Evolutionary conservation across 129 eudicot species (phyloP), one percentile per base, ranked within the genome.

Genomic region (Silybum marianum): DNA sequence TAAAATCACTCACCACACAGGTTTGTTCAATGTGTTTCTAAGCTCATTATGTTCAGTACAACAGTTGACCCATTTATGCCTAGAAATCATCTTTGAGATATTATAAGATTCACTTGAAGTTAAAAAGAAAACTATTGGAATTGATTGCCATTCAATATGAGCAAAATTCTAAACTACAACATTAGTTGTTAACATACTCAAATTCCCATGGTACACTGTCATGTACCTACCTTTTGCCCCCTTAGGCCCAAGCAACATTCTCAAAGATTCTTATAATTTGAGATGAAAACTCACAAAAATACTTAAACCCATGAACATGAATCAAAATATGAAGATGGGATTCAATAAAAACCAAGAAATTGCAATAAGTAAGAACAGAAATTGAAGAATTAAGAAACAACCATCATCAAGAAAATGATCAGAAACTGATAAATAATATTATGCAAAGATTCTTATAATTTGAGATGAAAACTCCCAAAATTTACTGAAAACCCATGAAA

Each of bases 1-100:
- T 92, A 75, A 88, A 85, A 79, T 88, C 86, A 25, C 97, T 86
- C 16, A 88, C 88, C 28, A 82, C 69, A 9, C 91, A 92, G 90
- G 97, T 89, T 44, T 28, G 19, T 46, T 85, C 66, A 38, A 40
- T 72, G 5, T 72, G 76, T 63, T 39, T 28, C 16, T 10, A 7
- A 32, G 54, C 19, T 73, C 16, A 69, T 25, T 12, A 26, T 24
- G 34, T 60, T 26, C 4, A 22, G 32, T 19, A 42, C 22, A 67
- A 6, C 26, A 12, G 6, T 46, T 25, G 62, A 32, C 28, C n/a
- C 28, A 42, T 7, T 72, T 73, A 48, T 46, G 62, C 77, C 42
- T 22, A 72, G 9, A 42, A 16, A 21, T 39, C 58, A 24, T 24
- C 3, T 74, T 6, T 51, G 68, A 25, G 26, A 74, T 4, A 46